Base-by-base conservation (phyloP, 1,284 basidiomycete species). In the Heimioporus retisporus region DNA sequence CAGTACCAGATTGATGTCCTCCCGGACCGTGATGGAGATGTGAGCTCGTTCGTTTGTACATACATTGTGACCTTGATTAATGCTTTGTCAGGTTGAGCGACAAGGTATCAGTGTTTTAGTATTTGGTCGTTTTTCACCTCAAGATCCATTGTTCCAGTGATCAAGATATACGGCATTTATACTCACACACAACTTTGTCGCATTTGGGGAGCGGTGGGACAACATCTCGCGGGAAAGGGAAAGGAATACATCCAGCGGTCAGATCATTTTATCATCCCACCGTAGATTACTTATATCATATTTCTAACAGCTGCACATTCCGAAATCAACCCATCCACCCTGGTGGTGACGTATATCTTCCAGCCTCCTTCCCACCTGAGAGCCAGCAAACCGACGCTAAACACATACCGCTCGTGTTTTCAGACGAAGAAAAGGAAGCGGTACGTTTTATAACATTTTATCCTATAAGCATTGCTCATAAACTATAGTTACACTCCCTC, bases 1-100 rank as follows among this genome's bases (percentile, higher is more conserved):
- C 28, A 92, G 90, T 92, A 92, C 73, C 89, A 90, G 77, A 77
- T 92, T 2, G 90, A 92, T 66, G 87, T 88, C 55, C 73, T 87
- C 11, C 81, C 85, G 0, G 86, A 89, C 59, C 84, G 83, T 55
- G 84, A 86, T 63, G 82, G 79, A 15, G 72, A 84, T 50, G 89
- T 90, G 67, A 63, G 86, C 75, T 40, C 23, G 15, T 40, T 48
- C 18, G 35, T 35, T 35, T 35, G 15, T 46, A 2, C 10, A 28
- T 60, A 4, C 25, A 28, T 55, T 18, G 13, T 51, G 25, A 54
- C 16, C n/a, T 55, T 40, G 2, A 25, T 55, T 28, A 23, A 40
- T 18, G 23, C 50, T n/a, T 46, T 60, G 10, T 10, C 64, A 88
- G 89, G 75, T 81, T 15, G 88, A 90, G 67, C 77, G 81, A 55